phyloP scores from a whole-genome alignment of 768 basidiomycete genomes.

The Rhodotorula sphaerocarpa region DNA sequence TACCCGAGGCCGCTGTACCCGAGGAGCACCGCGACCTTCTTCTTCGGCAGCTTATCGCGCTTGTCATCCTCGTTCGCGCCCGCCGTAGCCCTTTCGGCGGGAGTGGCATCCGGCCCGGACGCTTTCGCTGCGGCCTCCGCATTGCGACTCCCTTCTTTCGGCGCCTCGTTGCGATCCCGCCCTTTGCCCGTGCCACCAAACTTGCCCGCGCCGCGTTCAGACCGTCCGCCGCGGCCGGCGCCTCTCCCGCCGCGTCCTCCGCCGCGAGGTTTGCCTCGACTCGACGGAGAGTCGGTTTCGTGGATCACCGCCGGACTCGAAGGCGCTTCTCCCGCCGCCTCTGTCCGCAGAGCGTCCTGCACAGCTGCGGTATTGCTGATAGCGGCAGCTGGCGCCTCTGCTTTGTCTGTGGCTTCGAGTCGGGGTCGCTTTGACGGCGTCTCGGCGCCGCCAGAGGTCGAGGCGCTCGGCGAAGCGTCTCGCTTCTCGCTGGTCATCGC shows the following conservation, averaged over 20 bases:
- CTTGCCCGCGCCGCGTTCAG: slow-evolving; percentile 1
- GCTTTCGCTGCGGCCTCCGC: slow-evolving; percentile 12
- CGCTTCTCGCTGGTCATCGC: slow-evolving; percentile 15
- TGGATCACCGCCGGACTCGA: slow-evolving; percentile 7
- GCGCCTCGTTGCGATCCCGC: background rate
- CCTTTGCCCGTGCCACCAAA: background rate
- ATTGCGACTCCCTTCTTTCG: background rate
- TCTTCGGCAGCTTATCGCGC: slow-evolving; percentile 54
- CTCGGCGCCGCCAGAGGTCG: background rate
- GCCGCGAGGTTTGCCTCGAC: background rate
- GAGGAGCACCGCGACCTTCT: slow-evolving; percentile 70
- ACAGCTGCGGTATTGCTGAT: background rate
- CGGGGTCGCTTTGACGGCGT: slow-evolving; percentile 30
- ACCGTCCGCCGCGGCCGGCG: slow-evolving; percentile 12
- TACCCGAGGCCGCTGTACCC: slow-evolving; percentile 89
- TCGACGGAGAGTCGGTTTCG: slow-evolving; percentile 29
- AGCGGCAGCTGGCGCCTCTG: background rate
- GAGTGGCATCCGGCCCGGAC: background rate
- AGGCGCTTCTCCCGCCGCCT: slow-evolving; percentile 5
- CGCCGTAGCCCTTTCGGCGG: background rate
- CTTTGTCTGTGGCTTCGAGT: slow-evolving; percentile 10
- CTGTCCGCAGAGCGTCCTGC: background rate
- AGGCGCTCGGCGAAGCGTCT: background rate
- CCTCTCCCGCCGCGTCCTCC: background rate
- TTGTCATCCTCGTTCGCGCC: slow-evolving; percentile 22